Evolutionary conservation across 192 early-diverging fungal species (phyloP).

Genomic region (Coemansia sp.): DNA sequence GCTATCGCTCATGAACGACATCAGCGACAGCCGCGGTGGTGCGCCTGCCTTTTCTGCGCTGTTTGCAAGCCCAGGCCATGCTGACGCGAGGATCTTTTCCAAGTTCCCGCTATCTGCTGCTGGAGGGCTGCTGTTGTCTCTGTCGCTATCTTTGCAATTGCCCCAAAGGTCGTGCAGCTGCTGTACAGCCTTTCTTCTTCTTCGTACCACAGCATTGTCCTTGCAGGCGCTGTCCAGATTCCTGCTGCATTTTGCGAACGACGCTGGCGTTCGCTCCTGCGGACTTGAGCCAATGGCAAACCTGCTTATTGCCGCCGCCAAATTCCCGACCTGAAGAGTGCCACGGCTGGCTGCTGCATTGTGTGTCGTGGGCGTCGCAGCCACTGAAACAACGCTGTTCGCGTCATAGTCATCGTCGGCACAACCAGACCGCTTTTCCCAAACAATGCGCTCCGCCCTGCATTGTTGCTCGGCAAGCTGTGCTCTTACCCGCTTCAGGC

Average conservation of each 20-base stretch:
- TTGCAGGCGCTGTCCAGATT: neutral
- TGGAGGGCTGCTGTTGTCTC: neutral
- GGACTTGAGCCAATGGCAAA: conserved; percentile 3
- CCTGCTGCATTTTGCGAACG: neutral
- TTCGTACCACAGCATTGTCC: neutral
- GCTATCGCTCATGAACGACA: conserved; percentile 10
- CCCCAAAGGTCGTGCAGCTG: neutral
- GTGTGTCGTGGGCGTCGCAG: neutral
- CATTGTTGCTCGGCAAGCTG: conserved; percentile 34
- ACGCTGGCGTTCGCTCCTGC: neutral
- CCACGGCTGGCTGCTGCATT: neutral
- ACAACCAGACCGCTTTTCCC: neutral
- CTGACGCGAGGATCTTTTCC: neutral
- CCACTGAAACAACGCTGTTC: neutral
- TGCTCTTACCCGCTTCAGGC: conserved; percentile 26
- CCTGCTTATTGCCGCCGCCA: conserved; percentile 4
- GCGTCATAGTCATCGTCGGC: neutral
- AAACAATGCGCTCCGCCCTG: conserved; percentile 2
- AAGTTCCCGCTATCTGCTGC: neutral
- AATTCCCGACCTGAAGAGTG: neutral
- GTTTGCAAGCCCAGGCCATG: neutral
- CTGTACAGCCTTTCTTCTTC: neutral
- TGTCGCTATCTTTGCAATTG: neutral
- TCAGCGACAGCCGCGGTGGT: neutral
- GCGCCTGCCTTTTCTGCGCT: neutral